Evolutionary conservation across 768 basidiomycete genomes (phyloP), one percentile per base, ranked within the genome.

Genomic region (Amanita muscaria): DNA sequence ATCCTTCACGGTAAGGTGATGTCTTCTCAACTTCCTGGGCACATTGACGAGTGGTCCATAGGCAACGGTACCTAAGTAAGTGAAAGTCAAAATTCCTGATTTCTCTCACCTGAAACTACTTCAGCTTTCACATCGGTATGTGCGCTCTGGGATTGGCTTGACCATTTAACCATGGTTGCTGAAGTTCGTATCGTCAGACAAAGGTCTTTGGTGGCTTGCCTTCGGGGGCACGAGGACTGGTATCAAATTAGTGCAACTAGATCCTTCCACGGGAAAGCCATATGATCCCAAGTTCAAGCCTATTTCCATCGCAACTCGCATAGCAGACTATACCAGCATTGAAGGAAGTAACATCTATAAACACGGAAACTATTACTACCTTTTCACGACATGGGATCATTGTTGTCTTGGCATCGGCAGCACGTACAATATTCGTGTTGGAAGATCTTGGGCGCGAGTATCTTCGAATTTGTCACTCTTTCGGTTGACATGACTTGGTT

Each of bases 371-470:
- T 77, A 59, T 51, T 78, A 68, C 57, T 79, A 77, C 50, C 62
- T 79, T 14, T 79, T 79, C 58, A 65, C 69, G 1, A 70, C 69
- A 8, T 77, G 75, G 76, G 76, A 77, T 49, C 59, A 58, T 2
- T 77, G 75, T 58, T 77, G 76, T 56, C 36, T 55, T 18, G 76
- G 75, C 3, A 67, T 65, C 12, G 61, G 58, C 8, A 74, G 73
- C 57, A 79, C 76, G 0, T 79, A 79, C 53, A 80, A 77, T 48
- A 80, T 78, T 44, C 68, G 75, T 7, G 76, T 80, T 23, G 74
- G 74, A 16, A 64, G 77, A 23, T 68, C 73, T 4, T 53, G 63
- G 3, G 65, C 59, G 72, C 72, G 40, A 29, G 65, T 55, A 15
- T 22, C 18, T 37, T 14, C 19, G 11, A 16, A 7, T 12, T 29